Evolutionary conservation across 73 alveolate species (phyloP).

Genomic region (Blepharisma japonicum): DNA sequence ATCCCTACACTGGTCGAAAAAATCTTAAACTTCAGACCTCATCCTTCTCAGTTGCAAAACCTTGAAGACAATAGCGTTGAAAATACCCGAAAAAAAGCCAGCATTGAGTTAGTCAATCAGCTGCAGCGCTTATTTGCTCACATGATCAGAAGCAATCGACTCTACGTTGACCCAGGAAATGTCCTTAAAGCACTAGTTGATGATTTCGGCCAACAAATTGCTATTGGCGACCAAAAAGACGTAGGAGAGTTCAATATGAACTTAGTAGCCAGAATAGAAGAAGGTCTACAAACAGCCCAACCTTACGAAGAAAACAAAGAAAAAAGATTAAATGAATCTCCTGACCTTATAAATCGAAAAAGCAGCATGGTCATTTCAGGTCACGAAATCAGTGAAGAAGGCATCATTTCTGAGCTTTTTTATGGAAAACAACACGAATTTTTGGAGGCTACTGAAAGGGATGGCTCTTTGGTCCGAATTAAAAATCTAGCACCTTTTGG

Average conservation of each 20-base stretch:
- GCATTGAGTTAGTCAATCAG: conserved; percentile 49
- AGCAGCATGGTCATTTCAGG: neutral
- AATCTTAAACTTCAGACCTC: conserved; percentile 31
- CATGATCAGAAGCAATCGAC: conserved; percentile 60
- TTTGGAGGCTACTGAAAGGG: conserved; percentile 60
- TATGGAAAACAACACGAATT: conserved; percentile 41
- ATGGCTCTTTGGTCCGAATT: conserved; percentile 40
- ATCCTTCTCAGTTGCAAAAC: neutral
- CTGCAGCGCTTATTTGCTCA: conserved; percentile 52
- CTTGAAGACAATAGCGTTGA: neutral
- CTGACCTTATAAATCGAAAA: too few species aligned
- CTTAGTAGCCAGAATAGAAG: conserved; percentile 73
- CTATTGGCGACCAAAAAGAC: conserved; percentile 85
- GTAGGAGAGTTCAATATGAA: conserved; percentile 82
- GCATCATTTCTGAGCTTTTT: conserved; percentile 1
- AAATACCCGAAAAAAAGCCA: conserved; percentile 19
- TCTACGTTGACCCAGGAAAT: conserved; percentile 72
- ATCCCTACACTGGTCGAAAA: conserved; percentile 60
- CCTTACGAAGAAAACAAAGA: neutral
- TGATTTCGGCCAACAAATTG: conserved; percentile 68
- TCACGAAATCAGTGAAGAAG: neutral
- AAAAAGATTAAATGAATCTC: neutral
- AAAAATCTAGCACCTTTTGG: conserved; percentile 39
- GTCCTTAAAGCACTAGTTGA: conserved; percentile 63
- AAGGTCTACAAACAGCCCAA: conserved; percentile 51